These are phyloP conservation scores for Eutrema japonicum DNA, from an alignment of 345 rosid genomes.

Conservation along the genomic window DNA sequence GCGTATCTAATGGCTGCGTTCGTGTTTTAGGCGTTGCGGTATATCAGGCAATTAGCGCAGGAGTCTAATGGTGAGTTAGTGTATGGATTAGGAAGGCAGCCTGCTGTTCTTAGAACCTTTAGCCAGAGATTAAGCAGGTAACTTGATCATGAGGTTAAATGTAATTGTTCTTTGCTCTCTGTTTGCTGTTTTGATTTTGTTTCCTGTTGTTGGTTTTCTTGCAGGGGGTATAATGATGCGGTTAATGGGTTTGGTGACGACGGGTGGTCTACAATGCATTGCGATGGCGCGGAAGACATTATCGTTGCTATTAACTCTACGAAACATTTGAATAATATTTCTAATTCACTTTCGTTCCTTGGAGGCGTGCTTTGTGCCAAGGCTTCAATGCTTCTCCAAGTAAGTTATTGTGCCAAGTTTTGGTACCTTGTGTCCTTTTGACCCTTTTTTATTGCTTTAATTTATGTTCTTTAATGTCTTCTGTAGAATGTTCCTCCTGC, in stretches of 20 bases:
- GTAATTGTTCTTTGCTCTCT: background rate
- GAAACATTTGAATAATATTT: constrained; percentile 57
- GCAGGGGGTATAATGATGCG: constrained; percentile 93
- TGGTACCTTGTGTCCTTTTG: constrained; percentile 5
- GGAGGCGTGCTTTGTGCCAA: constrained; percentile 99
- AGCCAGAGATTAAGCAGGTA: constrained; percentile 98
- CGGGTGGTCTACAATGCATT: constrained; percentile 85
- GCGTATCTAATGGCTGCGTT: constrained; percentile 30
- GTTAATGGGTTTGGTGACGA: constrained; percentile 92
- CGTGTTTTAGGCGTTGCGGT: constrained; percentile 71
- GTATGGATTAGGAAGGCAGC: constrained; percentile 95
- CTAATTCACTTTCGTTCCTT: constrained; percentile 64
- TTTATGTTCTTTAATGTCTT: constrained; percentile 31
- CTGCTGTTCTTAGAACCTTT: constrained; percentile 90
- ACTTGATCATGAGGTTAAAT: background rate
- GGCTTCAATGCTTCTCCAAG: constrained; percentile 99
- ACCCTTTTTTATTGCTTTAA: background rate
- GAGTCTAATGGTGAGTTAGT: constrained; percentile 96
- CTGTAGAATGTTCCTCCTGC: constrained; percentile 92
- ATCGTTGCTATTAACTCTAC: constrained; percentile 80
- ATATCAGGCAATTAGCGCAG: constrained; percentile 86
- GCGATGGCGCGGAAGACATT: constrained; percentile 94
- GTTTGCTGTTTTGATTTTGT: background rate
- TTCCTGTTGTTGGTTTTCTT: constrained; percentile 21
- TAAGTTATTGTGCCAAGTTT: constrained; percentile 36